These are phyloP conservation scores for Eucalyptus marginata DNA, from an alignment of 345 rosid species.

Conservation along the genomic window DNA sequence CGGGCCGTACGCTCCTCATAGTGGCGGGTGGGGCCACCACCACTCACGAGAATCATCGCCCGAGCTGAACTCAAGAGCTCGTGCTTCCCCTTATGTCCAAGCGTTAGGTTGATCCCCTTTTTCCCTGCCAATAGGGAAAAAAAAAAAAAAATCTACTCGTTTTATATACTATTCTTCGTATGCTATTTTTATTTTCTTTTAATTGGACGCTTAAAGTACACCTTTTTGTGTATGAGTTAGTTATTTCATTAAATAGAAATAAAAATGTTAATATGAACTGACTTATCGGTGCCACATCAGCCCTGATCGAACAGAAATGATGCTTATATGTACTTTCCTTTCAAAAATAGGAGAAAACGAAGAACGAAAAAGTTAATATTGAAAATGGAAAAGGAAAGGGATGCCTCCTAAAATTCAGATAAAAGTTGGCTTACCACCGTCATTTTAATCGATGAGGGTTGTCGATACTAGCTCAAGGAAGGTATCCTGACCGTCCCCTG, in stretches of 20 bases:
- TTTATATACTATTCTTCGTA: not conserved
- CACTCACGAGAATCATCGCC: not conserved
- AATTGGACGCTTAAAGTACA: not conserved
- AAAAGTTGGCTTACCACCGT: not conserved
- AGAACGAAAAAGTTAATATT: fast-evolving
- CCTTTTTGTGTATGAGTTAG: not conserved
- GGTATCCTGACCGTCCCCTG: not conserved
- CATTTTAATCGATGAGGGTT: not conserved
- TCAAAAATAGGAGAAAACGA: fast-evolving
- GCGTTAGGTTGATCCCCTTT: not conserved
- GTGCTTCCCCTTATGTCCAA: not conserved
- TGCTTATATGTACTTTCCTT: not conserved
- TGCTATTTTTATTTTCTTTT: not conserved
- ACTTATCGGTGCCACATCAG: fast-evolving
- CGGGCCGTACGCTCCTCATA: not conserved
- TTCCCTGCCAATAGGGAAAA: not conserved
- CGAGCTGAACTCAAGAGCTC: not conserved
- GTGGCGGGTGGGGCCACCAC: not conserved
- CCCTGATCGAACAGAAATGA: fast-evolving
- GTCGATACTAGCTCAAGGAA: not conserved
- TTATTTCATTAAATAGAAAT: not conserved
- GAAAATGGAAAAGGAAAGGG: not conserved
- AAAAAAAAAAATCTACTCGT: not conserved
- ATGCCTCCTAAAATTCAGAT: not conserved
- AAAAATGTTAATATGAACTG: not conserved